A percentile compares a stretch with the other conserved stretches of the same genome.
These are phyloP conservation scores for Pestalotiopsis fici DNA, from an alignment of 2,329 filamentous ascomycete species.

Conservation along the genomic window DNA sequence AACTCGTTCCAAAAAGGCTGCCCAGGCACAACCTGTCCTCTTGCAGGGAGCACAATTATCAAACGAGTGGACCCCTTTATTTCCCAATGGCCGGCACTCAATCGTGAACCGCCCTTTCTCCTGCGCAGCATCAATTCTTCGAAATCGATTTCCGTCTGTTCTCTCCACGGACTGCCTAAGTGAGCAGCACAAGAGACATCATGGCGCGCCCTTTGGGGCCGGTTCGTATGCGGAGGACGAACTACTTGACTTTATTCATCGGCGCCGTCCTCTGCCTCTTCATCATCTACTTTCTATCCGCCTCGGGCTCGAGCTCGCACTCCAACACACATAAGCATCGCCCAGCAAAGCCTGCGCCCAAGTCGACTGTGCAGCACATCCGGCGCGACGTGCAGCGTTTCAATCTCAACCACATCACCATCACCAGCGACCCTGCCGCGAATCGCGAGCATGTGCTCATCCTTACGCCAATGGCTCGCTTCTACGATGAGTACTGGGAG, in stretches of 20 bases:
- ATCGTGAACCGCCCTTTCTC: slow-evolving; percentile 3
- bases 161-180: background rate
- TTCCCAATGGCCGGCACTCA: slow-evolving; percentile 6
- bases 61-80: slow-evolving; percentile 1
- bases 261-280: slow-evolving; percentile 32
- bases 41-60: background rate
- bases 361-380: slow-evolving; percentile 53
- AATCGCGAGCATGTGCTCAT: slow-evolving; percentile 88
- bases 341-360: slow-evolving; percentile 61
- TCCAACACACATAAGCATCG: slow-evolving; percentile 14
- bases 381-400: slow-evolving; percentile 90
- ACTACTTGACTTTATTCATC: slow-evolving; percentile 32
- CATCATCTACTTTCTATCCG: slow-evolving; percentile 33
- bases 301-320: slow-evolving; percentile 21
- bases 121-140: background rate
- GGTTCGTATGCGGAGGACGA: slow-evolving; percentile 34
- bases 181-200: slow-evolving; percentile 5
- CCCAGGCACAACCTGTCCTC: background rate
- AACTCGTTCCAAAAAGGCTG: too few relatives aligned
- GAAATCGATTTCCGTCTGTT: background rate
- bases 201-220: slow-evolving; percentile 37
- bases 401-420: slow-evolving; percentile 92
- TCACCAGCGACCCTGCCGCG: slow-evolving; percentile 71
- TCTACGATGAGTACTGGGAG: slow-evolving; percentile 95
- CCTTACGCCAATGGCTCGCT: slow-evolving; percentile 87